These are phyloP conservation scores for Dactylellina sp. DNA, from an alignment of 2,329 filamentous ascomycete species.

Conservation along the genomic window DNA sequence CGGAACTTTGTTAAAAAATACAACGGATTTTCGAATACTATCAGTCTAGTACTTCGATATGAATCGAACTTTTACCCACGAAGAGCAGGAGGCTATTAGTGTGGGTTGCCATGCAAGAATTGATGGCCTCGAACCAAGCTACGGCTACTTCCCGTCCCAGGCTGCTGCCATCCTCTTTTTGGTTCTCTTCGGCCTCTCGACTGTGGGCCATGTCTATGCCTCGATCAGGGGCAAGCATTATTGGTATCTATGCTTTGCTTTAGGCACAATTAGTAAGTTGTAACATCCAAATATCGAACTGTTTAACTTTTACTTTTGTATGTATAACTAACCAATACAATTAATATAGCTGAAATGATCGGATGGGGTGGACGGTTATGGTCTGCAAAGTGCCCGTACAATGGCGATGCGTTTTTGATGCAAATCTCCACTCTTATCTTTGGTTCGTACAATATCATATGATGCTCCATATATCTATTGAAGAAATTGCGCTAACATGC, in stretches of 20 bases:
- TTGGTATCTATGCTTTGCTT: slow-evolving; percentile 50
- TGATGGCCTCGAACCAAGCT: slow-evolving; percentile 15
- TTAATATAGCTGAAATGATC: slow-evolving; percentile 64
- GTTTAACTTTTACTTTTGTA: neutral
- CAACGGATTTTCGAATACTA: too few species aligned
- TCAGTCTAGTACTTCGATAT: neutral
- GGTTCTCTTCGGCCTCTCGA: slow-evolving; percentile 37
- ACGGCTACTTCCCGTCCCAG: slow-evolving; percentile 45
- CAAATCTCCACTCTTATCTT: slow-evolving; percentile 67
- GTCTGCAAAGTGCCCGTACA: slow-evolving; percentile 68
- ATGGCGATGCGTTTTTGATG: slow-evolving; percentile 67
- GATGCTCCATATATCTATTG: too few species aligned
- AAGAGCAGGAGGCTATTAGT: slow-evolving; percentile 22
- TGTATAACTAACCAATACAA: neutral
- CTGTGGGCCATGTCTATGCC: slow-evolving; percentile 44
- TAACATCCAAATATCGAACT: neutral
- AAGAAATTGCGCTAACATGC: slow-evolving; percentile 22
- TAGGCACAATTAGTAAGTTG: slow-evolving; percentile 49
- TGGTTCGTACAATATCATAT: slow-evolving; percentile 57
- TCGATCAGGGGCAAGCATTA: slow-evolving; percentile 42
- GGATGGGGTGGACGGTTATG: slow-evolving; percentile 68
- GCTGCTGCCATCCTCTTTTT: slow-evolving; percentile 44
- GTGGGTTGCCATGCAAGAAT: slow-evolving; percentile 30
- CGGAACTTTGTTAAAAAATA: too few species aligned
- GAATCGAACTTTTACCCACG: slow-evolving; percentile 18